Conservation (phyloP, 495 filamentous ascomycete species). For the Aspergillus saccharolyticus region DNA sequence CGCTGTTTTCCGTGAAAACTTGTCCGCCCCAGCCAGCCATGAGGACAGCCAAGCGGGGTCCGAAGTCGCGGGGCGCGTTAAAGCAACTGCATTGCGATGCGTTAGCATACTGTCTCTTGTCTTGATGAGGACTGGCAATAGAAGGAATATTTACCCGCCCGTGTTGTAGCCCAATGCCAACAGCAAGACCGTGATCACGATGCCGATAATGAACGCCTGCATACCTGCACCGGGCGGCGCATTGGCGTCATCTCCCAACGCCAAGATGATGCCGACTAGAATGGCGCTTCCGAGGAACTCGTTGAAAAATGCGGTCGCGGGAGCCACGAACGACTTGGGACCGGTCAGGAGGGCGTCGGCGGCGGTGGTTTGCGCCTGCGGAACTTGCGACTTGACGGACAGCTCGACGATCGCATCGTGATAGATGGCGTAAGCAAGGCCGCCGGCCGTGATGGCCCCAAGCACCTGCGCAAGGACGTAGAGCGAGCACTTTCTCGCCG, state of each 20-base stretch:
- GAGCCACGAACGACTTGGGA: conserved; percentile 30
- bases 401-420: conserved; percentile 32
- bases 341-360: conserved; percentile 32
- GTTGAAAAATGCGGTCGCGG: conserved; percentile 50
- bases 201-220: conserved; percentile 48
- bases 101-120: conserved; percentile 29
- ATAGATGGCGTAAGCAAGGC: conserved; percentile 44
- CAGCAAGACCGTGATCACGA: conserved; percentile 29
- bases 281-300: conserved; percentile 50
- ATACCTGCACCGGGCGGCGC: conserved; percentile 43
- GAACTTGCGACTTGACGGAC: conserved; percentile 15
- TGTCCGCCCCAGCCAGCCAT: conserved; percentile 46
- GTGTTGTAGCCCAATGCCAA: conserved; percentile 20
- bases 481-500: conserved; percentile 39
- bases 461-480: conserved; percentile 46
- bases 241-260: conserved; percentile 85
- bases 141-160: conserved; percentile 17
- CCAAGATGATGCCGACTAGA: conserved; percentile 80
- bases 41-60: conserved; percentile 49
- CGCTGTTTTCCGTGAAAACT: conserved; percentile 28
- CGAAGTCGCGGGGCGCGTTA: conserved; percentile 54
- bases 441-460: conserved; percentile 42
- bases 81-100: conserved; percentile 42
- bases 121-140: neutral
- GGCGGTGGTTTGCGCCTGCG: conserved; percentile 20